Conservation (phyloP, 164 flowering plant genomes). For the Liquidambar formosana region DNA sequence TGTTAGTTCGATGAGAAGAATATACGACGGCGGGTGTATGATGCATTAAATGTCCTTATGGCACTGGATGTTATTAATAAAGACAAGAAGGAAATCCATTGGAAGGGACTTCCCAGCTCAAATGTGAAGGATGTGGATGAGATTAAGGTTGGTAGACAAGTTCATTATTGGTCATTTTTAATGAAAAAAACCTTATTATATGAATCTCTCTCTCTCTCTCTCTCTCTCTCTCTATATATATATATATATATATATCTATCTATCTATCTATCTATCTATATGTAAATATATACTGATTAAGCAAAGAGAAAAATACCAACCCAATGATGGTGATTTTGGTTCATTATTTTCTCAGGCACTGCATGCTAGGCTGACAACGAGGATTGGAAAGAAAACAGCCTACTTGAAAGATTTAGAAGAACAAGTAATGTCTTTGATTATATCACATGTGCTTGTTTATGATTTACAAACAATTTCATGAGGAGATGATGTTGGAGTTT, state of each 20-base stretch:
- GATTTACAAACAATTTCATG: not conserved
- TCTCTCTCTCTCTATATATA: not conserved
- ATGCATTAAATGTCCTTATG: constrained; percentile 48
- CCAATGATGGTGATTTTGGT: not conserved
- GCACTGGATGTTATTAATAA: constrained; percentile 40
- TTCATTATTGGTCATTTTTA: not conserved
- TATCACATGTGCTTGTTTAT: not conserved
- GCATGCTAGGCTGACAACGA: constrained; percentile 18
- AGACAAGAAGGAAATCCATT: constrained; percentile 41
- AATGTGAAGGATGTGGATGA: constrained; percentile 29
- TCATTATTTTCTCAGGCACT: constrained; percentile 18
- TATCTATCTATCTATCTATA: not conserved
- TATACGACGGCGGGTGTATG: constrained; percentile 44
- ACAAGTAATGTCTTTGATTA: constrained; percentile 25
- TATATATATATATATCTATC: not conserved
- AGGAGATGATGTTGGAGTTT: not conserved
- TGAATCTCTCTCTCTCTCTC: not conserved
- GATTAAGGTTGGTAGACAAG: constrained; percentile 19
- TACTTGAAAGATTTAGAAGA: constrained; percentile 42
- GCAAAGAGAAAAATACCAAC: not conserved
- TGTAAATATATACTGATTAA: not conserved
- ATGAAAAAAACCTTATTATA: not conserved
- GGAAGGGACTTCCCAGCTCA: constrained; percentile 41
- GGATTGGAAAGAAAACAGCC: constrained; percentile 35
- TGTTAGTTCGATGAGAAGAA: constrained; percentile 41